These are phyloP conservation scores for Actinidia polygama DNA, from an alignment of 179 eudicot species.

Conservation along the genomic window DNA sequence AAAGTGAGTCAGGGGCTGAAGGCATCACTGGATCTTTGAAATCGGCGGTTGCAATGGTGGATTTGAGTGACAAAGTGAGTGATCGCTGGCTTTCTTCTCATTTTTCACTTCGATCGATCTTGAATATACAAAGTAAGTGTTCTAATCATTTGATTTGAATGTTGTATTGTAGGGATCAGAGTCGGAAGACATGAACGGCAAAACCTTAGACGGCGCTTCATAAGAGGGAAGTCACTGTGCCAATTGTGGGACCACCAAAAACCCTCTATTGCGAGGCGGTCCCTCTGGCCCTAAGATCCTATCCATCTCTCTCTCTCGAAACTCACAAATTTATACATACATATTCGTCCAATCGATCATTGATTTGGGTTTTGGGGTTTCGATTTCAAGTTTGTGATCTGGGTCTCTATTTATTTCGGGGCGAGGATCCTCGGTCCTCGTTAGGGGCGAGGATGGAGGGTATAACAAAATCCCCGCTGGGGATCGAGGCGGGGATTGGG, in stretches of 20 bases:
- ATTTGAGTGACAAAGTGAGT: slow-evolving; percentile 73
- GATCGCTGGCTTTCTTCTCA: slow-evolving; percentile 36
- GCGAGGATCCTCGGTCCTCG: too few species aligned
- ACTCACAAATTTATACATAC: too few species aligned
- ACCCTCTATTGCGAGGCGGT: slow-evolving; percentile 97
- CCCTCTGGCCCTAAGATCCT: slow-evolving; percentile 97
- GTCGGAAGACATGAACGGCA: slow-evolving; percentile 49
- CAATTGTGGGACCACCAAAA: slow-evolving; percentile 93
- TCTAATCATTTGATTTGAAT: background rate
- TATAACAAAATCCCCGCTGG: too few species aligned
- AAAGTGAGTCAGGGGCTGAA: too few species aligned
- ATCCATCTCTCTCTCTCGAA: slow-evolving; percentile 30
- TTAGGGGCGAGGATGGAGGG: too few species aligned
- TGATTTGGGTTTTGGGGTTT: too few species aligned
- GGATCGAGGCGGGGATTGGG: too few species aligned
- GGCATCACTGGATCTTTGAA: too few species aligned
- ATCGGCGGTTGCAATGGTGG: slow-evolving; percentile 46
- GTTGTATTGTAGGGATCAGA: slow-evolving; percentile 54
- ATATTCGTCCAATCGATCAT: too few species aligned
- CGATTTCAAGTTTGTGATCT: too few species aligned
- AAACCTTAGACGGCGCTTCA: slow-evolving; percentile 42
- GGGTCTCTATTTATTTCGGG: too few species aligned
- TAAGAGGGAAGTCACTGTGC: slow-evolving; percentile 62
- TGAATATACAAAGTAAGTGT: background rate
- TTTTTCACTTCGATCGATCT: background rate